Evolutionary conservation across 495 filamentous ascomycete species (phyloP), one percentile per base, ranked within the genome.

Genomic region (Cetradonia linearis): DNA sequence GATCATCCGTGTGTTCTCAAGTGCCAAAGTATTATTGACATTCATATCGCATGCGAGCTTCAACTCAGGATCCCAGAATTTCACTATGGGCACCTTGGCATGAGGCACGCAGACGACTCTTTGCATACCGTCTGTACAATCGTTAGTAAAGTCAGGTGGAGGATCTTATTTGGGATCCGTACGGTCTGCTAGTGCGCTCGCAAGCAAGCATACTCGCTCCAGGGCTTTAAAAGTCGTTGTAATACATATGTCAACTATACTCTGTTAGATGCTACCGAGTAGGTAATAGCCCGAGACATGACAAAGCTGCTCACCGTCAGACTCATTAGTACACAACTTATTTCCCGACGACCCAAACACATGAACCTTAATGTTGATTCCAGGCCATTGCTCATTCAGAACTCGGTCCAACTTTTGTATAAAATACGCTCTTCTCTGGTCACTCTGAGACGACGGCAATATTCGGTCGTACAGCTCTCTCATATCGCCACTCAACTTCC

Each of bases 281-380:
- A 37, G 11, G 30, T 52, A 20, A 28, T 47, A 28, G 16, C 25
- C 27, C 6, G 1, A 36, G 31, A 25, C 3, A 33, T 40, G 31
- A 9, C 53, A 10, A 30, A 38, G 42, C 55, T 38, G 23, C 82
- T 65, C 74, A 96, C 91, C 90, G 75, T 98, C 93, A 56, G 94
- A 97, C 68, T 97, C 91, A 74, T 88, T 92, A 20, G 94, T 95
- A 70, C 89, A 96, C 40, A 97, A 78, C 66, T 94, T 78, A 69
- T 98, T 98, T 55, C 93, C 93, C 42, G 94, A 96, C 6, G 94
- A 97, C 23, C 93, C 93, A 80, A 97, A 98, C 33, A 97, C 83
- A 69, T 94, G 84, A 20, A 95, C 94, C 68, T 82, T 83, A 64
- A 96, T 96, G 60, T 92, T 80, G 65, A 87, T 85, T 2, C 88